Conservation (phyloP, 164 flowering plant genomes). For the Stephania japonica region DNA sequence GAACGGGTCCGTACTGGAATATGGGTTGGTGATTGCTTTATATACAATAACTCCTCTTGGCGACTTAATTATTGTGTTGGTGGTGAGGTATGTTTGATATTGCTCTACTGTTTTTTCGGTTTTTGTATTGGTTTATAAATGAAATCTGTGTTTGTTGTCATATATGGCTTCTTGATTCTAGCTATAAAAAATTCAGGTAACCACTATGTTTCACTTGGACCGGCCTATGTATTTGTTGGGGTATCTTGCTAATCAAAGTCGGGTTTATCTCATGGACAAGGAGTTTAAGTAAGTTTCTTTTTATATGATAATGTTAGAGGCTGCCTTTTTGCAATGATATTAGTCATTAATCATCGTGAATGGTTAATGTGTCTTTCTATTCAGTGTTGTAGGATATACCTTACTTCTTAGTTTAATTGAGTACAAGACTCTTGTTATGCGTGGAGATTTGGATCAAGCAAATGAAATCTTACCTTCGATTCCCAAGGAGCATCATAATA, state of each 20-base stretch:
- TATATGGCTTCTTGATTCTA: conserved; percentile 8
- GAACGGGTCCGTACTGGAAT: conserved; percentile 92
- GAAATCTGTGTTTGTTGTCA: neutral
- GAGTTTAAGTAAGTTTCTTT: conserved; percentile 81
- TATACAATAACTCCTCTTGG: conserved; percentile 90
- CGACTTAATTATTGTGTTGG: conserved; percentile 98
- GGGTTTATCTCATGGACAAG: conserved; percentile 95
- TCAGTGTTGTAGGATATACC: conserved; percentile 91
- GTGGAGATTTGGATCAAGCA: conserved; percentile 87
- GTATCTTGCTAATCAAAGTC: conserved; percentile 92
- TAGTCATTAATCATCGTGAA: neutral
- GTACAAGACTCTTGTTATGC: conserved; percentile 98
- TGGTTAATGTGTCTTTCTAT: conserved; percentile 13
- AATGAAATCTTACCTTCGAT: conserved; percentile 74
- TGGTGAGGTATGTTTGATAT: conserved; percentile 67
- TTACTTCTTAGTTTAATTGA: conserved; percentile 93
- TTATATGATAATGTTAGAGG: neutral
- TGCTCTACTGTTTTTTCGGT: neutral
- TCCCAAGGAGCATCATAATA: conserved; percentile 92
- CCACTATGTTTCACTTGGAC: conserved; percentile 98
- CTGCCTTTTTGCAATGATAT: neutral
- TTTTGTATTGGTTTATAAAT: neutral
- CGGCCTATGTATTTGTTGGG: conserved; percentile 98
- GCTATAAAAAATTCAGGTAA: conserved; percentile 45
- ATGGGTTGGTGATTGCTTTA: conserved; percentile 98